Conservation (phyloP, 345 rosid genomes). For the Camelina sativa region DNA sequence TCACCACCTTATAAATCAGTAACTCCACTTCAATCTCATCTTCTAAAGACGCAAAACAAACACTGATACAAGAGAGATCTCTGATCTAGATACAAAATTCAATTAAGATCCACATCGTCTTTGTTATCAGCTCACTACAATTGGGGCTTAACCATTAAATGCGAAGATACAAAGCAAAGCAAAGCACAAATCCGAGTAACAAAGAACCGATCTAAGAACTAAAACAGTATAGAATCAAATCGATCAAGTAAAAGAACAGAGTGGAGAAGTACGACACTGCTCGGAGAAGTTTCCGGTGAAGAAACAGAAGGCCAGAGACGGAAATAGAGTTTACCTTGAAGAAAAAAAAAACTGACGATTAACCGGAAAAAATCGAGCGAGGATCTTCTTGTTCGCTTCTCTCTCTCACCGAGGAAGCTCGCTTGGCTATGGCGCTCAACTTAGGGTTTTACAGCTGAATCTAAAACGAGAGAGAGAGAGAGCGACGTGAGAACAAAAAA, state of each 20-base stretch:
- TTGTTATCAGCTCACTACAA: neutral
- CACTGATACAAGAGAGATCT: constrained; percentile 13
- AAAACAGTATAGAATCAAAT: constrained; percentile 10
- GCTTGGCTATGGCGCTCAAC: constrained; percentile 26
- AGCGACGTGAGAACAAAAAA: constrained; percentile 7
- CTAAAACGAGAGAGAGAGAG: constrained; percentile 30
- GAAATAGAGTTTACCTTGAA: constrained; percentile 31
- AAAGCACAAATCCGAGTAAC: constrained; percentile 21
- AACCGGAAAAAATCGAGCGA: constrained; percentile 19
- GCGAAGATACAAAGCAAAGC: neutral
- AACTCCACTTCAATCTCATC: neutral
- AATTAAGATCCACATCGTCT: neutral
- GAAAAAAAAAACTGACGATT: constrained; percentile 14
- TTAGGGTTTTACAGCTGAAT: constrained; percentile 48
- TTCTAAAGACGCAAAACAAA: neutral
- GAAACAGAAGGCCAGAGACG: neutral
- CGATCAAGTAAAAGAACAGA: constrained; percentile 16
- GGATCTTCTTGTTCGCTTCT: constrained; percentile 10
- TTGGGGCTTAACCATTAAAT: neutral
- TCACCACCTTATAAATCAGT: neutral
- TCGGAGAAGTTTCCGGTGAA: constrained; percentile 8
- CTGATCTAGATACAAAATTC: constrained; percentile 27
- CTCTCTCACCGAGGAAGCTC: constrained; percentile 11
- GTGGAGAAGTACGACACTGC: constrained; percentile 13
- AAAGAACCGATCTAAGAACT: constrained; percentile 30